These are phyloP conservation scores for Neocatenulostroma microsporum DNA, from an alignment of 2,329 filamentous ascomycete genomes.

Conservation along the genomic window DNA sequence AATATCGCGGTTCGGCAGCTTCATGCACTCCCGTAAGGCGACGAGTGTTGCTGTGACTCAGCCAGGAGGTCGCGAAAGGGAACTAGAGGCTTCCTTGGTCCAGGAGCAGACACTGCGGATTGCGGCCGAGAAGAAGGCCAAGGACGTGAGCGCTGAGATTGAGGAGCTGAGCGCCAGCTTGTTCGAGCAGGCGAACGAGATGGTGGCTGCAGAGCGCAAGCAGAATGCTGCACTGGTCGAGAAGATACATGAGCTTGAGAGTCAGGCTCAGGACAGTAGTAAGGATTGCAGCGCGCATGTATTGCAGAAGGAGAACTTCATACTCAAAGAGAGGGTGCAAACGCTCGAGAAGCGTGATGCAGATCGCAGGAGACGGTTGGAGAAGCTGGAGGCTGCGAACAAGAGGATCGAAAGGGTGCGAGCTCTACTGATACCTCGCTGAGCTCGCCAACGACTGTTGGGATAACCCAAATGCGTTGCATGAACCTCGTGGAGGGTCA, in stretches of 20 bases:
- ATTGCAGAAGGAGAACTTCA: conserved; percentile 59
- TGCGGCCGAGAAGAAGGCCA: conserved; percentile 61
- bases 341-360: conserved; percentile 61
- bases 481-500: no score
- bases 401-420: conserved; percentile 63
- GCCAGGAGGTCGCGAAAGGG: conserved; percentile 28
- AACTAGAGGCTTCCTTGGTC: conserved; percentile 56
- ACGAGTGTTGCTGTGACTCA: conserved; percentile 26
- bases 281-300: conserved; percentile 5
- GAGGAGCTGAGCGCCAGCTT: conserved; percentile 69
- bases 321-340: conserved; percentile 61
- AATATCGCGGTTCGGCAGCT: conserved; percentile 37
- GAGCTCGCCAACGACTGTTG: no score
- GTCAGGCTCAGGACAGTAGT: conserved; percentile 53
- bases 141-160: conserved; percentile 61
- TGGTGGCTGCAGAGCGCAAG: conserved; percentile 70
- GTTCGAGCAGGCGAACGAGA: conserved; percentile 79
- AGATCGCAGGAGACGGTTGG: conserved; percentile 62
- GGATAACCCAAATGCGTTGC: no score
- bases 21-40: conserved; percentile 33
- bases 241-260: conserved; percentile 60
- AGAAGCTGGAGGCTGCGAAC: conserved; percentile 63
- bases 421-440: conserved; percentile 45
- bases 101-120: conserved; percentile 60
- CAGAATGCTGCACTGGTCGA: conserved; percentile 65